These are phyloP conservation scores for Gnaphalium uliginosum DNA, from an alignment of 129 eudicot species.

Conservation along the genomic window DNA sequence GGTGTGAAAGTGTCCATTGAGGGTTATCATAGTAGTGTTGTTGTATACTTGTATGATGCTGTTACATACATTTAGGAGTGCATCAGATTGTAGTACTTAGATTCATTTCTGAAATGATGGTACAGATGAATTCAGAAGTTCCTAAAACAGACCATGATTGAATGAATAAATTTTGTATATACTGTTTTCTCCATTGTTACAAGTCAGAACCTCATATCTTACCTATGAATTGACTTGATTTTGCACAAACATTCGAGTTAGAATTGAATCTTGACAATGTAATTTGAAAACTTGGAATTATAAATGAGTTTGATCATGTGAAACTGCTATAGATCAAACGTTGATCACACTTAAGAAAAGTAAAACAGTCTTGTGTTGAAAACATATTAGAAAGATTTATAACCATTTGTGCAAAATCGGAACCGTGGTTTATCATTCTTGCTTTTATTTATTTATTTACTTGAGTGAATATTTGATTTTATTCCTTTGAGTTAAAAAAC, in stretches of 20 bases:
- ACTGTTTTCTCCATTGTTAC: no score
- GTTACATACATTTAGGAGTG: neutral
- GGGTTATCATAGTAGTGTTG: neutral
- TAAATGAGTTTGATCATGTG: neutral
- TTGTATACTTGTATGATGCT: slow-evolving; percentile 5
- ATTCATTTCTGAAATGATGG: neutral
- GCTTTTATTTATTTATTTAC: no score
- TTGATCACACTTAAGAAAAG: neutral
- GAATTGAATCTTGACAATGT: neutral
- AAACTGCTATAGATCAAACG: neutral
- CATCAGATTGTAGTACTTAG: neutral
- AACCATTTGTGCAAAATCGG: neutral
- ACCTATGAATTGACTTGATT: no score
- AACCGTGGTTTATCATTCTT: no score
- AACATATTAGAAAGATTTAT: neutral
- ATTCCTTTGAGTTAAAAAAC: no score
- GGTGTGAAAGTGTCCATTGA: slow-evolving; percentile 1
- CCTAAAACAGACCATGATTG: neutral
- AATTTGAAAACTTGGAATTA: neutral
- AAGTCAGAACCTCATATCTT: no score
- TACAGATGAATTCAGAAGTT: neutral
- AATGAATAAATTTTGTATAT: neutral
- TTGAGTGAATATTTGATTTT: no score
- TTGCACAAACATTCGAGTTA: no score
- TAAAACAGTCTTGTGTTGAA: neutral